Evolutionary conservation across 2,329 filamentous ascomycete species (phyloP).

Genomic region (Penicillium decumbens): DNA sequence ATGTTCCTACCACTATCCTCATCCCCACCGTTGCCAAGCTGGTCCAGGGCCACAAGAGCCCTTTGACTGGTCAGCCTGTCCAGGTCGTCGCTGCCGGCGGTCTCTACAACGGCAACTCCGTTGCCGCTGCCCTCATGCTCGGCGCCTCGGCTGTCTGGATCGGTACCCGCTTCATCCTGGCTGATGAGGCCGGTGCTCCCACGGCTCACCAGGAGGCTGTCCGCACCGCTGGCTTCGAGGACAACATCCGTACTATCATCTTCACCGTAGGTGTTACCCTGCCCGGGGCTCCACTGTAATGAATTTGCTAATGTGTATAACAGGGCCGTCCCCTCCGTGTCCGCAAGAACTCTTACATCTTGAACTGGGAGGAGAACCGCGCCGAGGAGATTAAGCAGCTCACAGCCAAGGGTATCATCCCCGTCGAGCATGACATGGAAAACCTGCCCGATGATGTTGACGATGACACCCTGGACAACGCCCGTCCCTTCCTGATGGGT

Average conservation of each 20-base stretch:
- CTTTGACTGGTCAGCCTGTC: constrained; percentile 79
- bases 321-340: constrained; percentile 85
- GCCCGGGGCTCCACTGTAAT: not conserved
- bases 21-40: constrained; percentile 88
- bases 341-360: constrained; percentile 86
- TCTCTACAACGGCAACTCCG: constrained; percentile 84
- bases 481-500: constrained; percentile 89
- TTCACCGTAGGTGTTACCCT: constrained; percentile 61
- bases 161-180: constrained; percentile 90
- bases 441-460: constrained; percentile 66
- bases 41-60: constrained; percentile 74
- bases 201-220: constrained; percentile 94
- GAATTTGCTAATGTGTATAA: constrained; percentile 14
- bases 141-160: constrained; percentile 93
- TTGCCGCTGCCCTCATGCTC: constrained; percentile 87
- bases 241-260: constrained; percentile 95
- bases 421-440: constrained; percentile 92
- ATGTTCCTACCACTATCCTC: constrained; percentile 84
- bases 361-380: constrained; percentile 94
- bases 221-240: constrained; percentile 83
- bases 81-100: constrained; percentile 92
- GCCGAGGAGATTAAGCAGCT: constrained; percentile 86
- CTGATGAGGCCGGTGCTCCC: constrained; percentile 89
- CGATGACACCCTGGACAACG: constrained; percentile 87
- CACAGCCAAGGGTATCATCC: constrained; percentile 81